phyloP scores from a whole-genome alignment of 371 early-diverging fungal genomes.

The Mucor racemosus region DNA sequence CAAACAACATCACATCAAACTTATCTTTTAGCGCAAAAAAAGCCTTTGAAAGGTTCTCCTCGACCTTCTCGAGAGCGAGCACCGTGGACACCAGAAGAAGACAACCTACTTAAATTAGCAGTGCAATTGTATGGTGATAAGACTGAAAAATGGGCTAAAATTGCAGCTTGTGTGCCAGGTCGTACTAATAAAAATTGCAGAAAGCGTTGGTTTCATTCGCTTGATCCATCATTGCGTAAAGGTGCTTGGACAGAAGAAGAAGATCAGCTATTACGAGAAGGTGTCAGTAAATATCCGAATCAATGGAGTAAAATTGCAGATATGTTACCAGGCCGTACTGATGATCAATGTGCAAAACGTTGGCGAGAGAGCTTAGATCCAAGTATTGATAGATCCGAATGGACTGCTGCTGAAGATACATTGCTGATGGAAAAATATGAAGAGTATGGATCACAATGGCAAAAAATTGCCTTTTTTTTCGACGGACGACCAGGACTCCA shows the following conservation, averaged over 20 bases:
- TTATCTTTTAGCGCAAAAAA: slow-evolving; percentile 25
- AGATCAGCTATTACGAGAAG: slow-evolving; percentile 69
- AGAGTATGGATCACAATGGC: slow-evolving; percentile 82
- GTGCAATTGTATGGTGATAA: slow-evolving; percentile 79
- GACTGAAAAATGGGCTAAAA: slow-evolving; percentile 84
- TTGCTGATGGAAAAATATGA: slow-evolving; percentile 66
- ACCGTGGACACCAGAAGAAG: slow-evolving; percentile 81
- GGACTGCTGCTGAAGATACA: slow-evolving; percentile 79
- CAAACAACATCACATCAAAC: slow-evolving; percentile 23
- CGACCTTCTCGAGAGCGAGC: slow-evolving; percentile 35
- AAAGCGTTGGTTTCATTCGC: slow-evolving; percentile 83
- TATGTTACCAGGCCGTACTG: slow-evolving; percentile 78
- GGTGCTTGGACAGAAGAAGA: slow-evolving; percentile 85
- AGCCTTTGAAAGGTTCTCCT: slow-evolving; percentile 20
- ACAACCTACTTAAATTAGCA: slow-evolving; percentile 68
- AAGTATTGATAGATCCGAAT: slow-evolving; percentile 73
- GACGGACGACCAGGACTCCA: slow-evolving; percentile 82
- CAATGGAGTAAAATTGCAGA: slow-evolving; percentile 87
- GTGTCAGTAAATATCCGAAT: slow-evolving; percentile 67
- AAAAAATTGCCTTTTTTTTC: slow-evolving; percentile 79
- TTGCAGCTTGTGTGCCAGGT: slow-evolving; percentile 80
- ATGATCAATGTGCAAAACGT: slow-evolving; percentile 83
- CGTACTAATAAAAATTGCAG: slow-evolving; percentile 84
- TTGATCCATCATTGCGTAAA: slow-evolving; percentile 77
- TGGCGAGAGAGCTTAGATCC: slow-evolving; percentile 86